Evolutionary conservation across 2,329 filamentous ascomycete species (phyloP).

Genomic region (Atkinsonella texensis): DNA sequence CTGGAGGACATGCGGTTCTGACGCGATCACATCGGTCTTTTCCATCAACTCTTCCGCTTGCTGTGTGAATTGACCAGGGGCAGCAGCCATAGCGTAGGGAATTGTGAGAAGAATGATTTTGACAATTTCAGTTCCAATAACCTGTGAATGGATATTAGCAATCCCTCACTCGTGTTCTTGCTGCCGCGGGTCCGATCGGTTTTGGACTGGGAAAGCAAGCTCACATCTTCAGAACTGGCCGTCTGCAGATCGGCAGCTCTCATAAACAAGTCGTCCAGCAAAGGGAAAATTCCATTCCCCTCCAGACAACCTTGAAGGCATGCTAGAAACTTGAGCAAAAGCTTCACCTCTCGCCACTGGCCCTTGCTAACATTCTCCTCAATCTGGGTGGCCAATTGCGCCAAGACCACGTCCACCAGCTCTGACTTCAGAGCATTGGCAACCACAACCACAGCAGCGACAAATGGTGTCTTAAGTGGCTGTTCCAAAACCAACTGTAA

Average conservation of each 20-base stretch:
- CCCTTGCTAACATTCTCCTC: constrained; percentile 60
- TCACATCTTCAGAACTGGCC: constrained; percentile 80
- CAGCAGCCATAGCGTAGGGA: constrained; percentile 73
- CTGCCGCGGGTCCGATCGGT: neutral
- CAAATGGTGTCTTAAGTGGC: constrained; percentile 93
- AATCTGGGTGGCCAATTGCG: constrained; percentile 44
- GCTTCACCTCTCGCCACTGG: constrained; percentile 84
- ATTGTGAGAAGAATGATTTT: constrained; percentile 94
- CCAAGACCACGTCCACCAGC: constrained; percentile 59
- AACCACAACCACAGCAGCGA: constrained; percentile 71
- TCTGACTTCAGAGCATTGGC: constrained; percentile 69
- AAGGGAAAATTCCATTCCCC: constrained; percentile 71
- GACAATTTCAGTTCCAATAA: constrained; percentile 72
- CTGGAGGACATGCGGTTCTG: constrained; percentile 75
- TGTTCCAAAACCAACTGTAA: constrained; percentile 77
- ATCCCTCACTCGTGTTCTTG: neutral
- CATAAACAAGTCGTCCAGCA: constrained; percentile 82
- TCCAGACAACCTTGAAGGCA: constrained; percentile 71
- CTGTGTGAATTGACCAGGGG: constrained; percentile 56
- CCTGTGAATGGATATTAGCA: constrained; percentile 25
- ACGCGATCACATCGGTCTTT: constrained; percentile 90
- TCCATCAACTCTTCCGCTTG: constrained; percentile 72
- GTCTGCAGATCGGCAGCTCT: constrained; percentile 90
- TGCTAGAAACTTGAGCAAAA: constrained; percentile 78
- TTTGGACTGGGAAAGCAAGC: constrained; percentile 20